phyloP scores from a whole-genome alignment of 108 stramenopile species.

The Pseudonitzschia multiseries region DNA sequence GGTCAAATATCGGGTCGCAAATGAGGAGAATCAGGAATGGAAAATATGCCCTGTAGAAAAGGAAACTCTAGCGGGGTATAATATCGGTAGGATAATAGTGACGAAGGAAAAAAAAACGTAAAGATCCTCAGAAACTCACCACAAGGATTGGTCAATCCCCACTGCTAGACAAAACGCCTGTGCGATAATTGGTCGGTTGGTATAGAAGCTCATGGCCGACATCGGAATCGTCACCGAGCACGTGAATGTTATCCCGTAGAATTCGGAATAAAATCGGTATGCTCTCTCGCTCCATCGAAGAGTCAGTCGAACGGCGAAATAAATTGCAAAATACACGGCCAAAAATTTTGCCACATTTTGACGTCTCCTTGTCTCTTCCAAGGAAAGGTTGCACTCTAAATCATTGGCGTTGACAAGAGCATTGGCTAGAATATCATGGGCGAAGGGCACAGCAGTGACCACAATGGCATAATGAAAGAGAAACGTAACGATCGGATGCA shows the following conservation, averaged over 20 bases:
- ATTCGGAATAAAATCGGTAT: constrained; percentile 57
- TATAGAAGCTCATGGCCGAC: constrained; percentile 46
- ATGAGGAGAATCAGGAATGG: too few species aligned
- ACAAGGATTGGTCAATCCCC: constrained; percentile 78
- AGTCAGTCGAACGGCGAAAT: constrained; percentile 44
- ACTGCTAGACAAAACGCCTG: constrained; percentile 65
- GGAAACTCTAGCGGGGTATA: too few species aligned
- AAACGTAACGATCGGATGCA: constrained; percentile 58
- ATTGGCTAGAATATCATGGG: constrained; percentile 41
- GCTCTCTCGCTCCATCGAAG: constrained; percentile 28
- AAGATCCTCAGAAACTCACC: constrained; percentile 48
- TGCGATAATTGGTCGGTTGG: constrained; percentile 55
- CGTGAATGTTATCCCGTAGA: constrained; percentile 53
- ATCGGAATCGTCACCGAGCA: constrained; percentile 66
- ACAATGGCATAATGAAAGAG: constrained; percentile 57
- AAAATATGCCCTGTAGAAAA: too few species aligned
- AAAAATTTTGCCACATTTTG: constrained; percentile 26
- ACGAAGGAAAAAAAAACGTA: background rate
- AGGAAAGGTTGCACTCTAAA: background rate
- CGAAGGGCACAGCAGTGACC: constrained; percentile 25
- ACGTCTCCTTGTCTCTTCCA: background rate
- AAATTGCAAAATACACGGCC: constrained; percentile 35
- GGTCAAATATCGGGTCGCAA: background rate
- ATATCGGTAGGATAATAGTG: too few species aligned
- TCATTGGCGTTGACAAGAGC: background rate